Evolutionary conservation across 129 eudicot genomes (phyloP).

Genomic region (Oenanthe sinensis): DNA sequence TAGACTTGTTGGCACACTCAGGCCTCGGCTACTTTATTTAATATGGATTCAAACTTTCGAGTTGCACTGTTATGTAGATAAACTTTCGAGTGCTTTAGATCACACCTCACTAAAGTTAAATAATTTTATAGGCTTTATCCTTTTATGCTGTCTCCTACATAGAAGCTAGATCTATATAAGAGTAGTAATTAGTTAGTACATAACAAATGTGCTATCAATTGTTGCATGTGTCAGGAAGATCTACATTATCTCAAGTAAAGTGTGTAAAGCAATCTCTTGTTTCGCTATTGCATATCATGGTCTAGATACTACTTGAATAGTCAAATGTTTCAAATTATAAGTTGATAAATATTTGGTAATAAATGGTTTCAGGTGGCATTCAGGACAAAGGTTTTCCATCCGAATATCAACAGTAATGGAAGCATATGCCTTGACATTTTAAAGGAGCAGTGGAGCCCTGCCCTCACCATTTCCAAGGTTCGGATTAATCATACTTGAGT

Average conservation of each 20-base stretch:
- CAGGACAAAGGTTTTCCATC: conserved; percentile 81
- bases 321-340: not conserved
- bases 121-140: not conserved
- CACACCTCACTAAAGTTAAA: not conserved
- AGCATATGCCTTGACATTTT: conserved; percentile 83
- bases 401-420: conserved; percentile 74
- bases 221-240: not conserved
- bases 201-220: not conserved
- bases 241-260: not conserved
- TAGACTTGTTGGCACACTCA: not conserved
- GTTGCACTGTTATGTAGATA: not conserved
- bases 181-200: not conserved
- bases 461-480: conserved; percentile 72
- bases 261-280: not conserved
- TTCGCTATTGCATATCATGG: not conserved
- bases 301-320: not conserved
- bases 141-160: not conserved
- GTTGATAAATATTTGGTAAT: not conserved
- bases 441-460: conserved; percentile 94
- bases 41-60: not conserved
- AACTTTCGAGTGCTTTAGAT: not conserved
- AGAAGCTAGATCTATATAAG: not conserved
- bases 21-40: not conserved
- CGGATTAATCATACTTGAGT: not conserved
- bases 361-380: conserved; percentile 53